Base-by-base conservation (phyloP, 495 filamentous ascomycete species). In the Trichoderma asperelloides region DNA sequence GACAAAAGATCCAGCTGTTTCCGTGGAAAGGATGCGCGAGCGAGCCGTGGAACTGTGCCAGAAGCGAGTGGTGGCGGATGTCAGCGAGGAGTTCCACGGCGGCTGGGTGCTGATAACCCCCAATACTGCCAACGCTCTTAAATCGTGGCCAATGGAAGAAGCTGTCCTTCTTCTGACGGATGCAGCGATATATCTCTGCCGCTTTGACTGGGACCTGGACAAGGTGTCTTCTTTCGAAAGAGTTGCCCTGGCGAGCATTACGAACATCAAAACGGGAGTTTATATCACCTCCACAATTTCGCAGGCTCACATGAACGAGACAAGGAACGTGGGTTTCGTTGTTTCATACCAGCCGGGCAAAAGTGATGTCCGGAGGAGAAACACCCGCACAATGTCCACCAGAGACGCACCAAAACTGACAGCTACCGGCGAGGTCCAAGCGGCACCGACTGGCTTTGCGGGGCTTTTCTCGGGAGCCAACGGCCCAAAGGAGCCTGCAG, bases 141-240 rank as follows among this genome's bases (percentile, higher is more conserved):
- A 87, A 9, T 86, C 88, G 62, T 88, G 85, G 1, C 88, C 91
- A 0, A 89, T 97, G 65, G 90, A 92, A 69, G 95, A 98, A 72
- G 86, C 85, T 0, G 89, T 97, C 1, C 81, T 97, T 1, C 81
- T 98, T 2, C 81, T 98, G 9, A 98, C 94, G 6, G 88, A 96
- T 65, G 79, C 81, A 7, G 93, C 92, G 2, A 74, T 97, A 7
- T 98, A 97, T 72, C 86, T 88, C 62, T 96, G 93, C 72, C 85
- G 89, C 21, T 94, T 97, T 69, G 93, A 97, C 76, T 97, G 92
- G 90, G 88, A 89, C 68, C 85, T 91, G 5, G 93, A 97, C 78
- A 97, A 97, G 76, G 91, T 97, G 0, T 85, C 87, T 0, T 91
- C 88, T 0, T 97, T 96, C 71, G 92, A 96, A 75, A 81, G 93